These are phyloP conservation scores for Rheum nobile DNA, from an alignment of 148 eudicot genomes.

Conservation along the genomic window DNA sequence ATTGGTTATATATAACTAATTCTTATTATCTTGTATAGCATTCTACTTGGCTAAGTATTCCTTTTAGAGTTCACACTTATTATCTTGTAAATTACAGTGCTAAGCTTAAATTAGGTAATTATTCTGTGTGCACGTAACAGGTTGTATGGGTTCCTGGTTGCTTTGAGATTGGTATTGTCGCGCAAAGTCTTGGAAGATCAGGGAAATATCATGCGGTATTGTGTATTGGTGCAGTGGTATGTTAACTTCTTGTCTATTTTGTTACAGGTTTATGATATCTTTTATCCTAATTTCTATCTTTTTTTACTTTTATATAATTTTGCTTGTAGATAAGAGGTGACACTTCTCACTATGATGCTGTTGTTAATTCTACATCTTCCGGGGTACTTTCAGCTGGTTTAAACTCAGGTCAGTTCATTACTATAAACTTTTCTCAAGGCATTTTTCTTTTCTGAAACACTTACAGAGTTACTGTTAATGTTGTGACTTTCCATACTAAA, in stretches of 20 bases:
- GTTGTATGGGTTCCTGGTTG: conserved; percentile 99
- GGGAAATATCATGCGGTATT: conserved; percentile 71
- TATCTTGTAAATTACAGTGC: no score
- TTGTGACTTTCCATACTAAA: background rate
- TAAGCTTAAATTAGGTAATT: background rate
- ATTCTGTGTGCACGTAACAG: conserved; percentile 22
- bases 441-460: background rate
- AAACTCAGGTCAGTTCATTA: conserved; percentile 49
- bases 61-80: no score
- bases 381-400: no score
- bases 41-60: no score
- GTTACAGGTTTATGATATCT: background rate
- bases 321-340: conserved; percentile 67
- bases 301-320: background rate
- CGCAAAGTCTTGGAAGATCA: conserved; percentile 81
- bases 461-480: background rate
- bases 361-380: conserved; percentile 95
- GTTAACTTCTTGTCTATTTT: conserved; percentile 14
- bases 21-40: no score
- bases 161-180: conserved; percentile 81
- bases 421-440: background rate
- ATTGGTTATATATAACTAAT: no score
- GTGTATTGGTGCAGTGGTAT: conserved; percentile 98
- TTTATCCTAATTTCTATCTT: background rate
- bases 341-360: conserved; percentile 93